Evolutionary conservation across 2,329 filamentous ascomycete species (phyloP).

Genomic region (Trichophyton verrucosum): DNA sequence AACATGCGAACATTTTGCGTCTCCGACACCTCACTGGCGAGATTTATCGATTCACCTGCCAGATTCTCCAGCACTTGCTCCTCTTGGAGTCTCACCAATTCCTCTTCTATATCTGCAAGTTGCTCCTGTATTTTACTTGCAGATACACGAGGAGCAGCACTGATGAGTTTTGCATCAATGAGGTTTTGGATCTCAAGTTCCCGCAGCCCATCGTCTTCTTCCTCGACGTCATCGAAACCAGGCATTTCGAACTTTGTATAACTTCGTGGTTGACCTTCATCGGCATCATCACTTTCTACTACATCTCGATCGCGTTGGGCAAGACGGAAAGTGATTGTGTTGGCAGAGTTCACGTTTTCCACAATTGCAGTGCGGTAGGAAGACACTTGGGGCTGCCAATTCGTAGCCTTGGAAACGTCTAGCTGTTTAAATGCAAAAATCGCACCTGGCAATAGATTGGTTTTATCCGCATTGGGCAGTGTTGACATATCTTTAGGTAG

Average conservation of each 20-base stretch:
- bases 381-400: slow-evolving; percentile 36
- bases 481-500: slow-evolving; percentile 49
- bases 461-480: slow-evolving; percentile 37
- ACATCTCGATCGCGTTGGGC: slow-evolving; percentile 56
- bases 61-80: slow-evolving; percentile 6
- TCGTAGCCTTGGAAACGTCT: slow-evolving; percentile 36
- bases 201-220: slow-evolving; percentile 49
- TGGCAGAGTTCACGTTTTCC: slow-evolving; percentile 42
- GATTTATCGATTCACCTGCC: slow-evolving; percentile 15
- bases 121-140: not conserved
- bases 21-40: slow-evolving; percentile 20
- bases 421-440: slow-evolving; percentile 38
- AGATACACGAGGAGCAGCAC: slow-evolving; percentile 19
- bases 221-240: slow-evolving; percentile 45
- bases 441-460: slow-evolving; percentile 25
- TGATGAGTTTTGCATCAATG: slow-evolving; percentile 55
- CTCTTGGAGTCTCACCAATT: slow-evolving; percentile 7
- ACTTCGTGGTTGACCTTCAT: slow-evolving; percentile 55
- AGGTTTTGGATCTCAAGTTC: slow-evolving; percentile 50
- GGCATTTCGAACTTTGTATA: slow-evolving; percentile 71
- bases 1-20: slow-evolving; percentile 26
- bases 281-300: slow-evolving; percentile 46
- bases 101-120: not conserved
- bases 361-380: slow-evolving; percentile 55
- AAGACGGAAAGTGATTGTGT: slow-evolving; percentile 48